These are phyloP conservation scores for Cryptococcus deneoformans DNA, from an alignment of 1,284 basidiomycete genomes.

Conservation along the genomic window DNA sequence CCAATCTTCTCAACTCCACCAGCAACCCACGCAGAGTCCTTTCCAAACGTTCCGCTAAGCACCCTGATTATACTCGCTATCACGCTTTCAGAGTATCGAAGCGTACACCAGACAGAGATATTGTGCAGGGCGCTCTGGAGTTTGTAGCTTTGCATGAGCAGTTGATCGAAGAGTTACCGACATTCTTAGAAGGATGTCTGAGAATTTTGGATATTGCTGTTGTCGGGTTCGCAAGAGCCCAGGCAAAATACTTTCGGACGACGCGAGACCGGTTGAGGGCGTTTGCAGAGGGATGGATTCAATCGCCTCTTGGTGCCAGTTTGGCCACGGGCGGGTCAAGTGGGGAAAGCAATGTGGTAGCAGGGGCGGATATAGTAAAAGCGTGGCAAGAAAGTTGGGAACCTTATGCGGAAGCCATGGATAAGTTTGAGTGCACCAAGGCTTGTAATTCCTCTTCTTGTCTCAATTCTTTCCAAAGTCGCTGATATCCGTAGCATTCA, in stretches of 20 bases:
- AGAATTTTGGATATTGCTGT: slow-evolving; percentile 44
- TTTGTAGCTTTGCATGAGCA: slow-evolving; percentile 49
- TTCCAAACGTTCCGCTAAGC: slow-evolving; percentile 35
- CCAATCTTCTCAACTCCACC: slow-evolving; percentile 36
- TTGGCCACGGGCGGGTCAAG: background rate
- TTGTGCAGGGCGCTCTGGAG: slow-evolving; percentile 41
- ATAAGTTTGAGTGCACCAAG: slow-evolving; percentile 31
- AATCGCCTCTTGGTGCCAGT: slow-evolving; percentile 3
- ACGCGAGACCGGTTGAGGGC: slow-evolving; percentile 22
- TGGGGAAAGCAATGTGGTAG: background rate
- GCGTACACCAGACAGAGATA: slow-evolving; percentile 28
- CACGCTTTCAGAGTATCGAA: slow-evolving; percentile 24
- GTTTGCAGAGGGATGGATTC: slow-evolving; percentile 26
- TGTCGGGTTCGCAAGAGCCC: slow-evolving; percentile 35
- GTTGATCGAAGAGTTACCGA: slow-evolving; percentile 48
- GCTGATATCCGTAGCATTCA: slow-evolving; percentile 22
- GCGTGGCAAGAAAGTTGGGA: slow-evolving; percentile 31
- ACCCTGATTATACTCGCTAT: slow-evolving; percentile 43
- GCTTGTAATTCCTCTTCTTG: slow-evolving; percentile 19
- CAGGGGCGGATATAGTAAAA: slow-evolving; percentile 23
- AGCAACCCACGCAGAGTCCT: slow-evolving; percentile 46
- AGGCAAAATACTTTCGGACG: slow-evolving; percentile 31
- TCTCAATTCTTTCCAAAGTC: background rate
- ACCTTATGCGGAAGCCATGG: slow-evolving; percentile 34
- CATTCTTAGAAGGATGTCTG: slow-evolving; percentile 43